Evolutionary conservation across 495 filamentous ascomycete genomes (phyloP), one percentile per base, ranked within the genome.

Genomic region (Talaromyces wortmannii): DNA sequence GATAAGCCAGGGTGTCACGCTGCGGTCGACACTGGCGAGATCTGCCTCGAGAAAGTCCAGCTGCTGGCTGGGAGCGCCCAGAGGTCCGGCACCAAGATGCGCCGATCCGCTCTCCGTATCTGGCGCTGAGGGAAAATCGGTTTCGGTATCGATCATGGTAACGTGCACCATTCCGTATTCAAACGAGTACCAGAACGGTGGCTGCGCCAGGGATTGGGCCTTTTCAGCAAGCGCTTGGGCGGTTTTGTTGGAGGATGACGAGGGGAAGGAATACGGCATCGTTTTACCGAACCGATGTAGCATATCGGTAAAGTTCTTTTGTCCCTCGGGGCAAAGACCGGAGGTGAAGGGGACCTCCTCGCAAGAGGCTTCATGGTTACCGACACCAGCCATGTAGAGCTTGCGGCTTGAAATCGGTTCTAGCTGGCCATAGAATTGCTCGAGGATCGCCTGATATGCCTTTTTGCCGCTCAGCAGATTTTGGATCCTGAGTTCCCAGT

Each of bases 131-230:
- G 59, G 65, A 40, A 82, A 75, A 59, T 83, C 80, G 16, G 81
- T 83, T 47, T 83, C 78, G 1, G 77, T 82, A 69, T 83, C 67
- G 62, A 83, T 73, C 77, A 80, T 78, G 40, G 73, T 66, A 50
- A 79, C 62, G 66, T 84, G 81, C 6, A 71, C 72, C 74, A 82
- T 78, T 58, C 81, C 81, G 67, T 83, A 82, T 48, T 84, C 80
- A 63, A 84, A 84, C 0, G 80, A 83, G 64, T 82, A 84, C 81
- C 81, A 84, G 68, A 84, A 84, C 0, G 82, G 82, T 2, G 82
- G 82, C 31, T 80, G 77, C 4, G 82, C 67, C 4, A 82, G 72
- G 29, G 55, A 44, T 5, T 67, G 61, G 3, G 82, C 82, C 57
- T 73, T 68, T 47, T 70, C 67, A 13, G 80, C 80, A 36, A 70